Conservation (phyloP, 768 basidiomycete genomes). For the Pulveroboletus ravenelii region DNA sequence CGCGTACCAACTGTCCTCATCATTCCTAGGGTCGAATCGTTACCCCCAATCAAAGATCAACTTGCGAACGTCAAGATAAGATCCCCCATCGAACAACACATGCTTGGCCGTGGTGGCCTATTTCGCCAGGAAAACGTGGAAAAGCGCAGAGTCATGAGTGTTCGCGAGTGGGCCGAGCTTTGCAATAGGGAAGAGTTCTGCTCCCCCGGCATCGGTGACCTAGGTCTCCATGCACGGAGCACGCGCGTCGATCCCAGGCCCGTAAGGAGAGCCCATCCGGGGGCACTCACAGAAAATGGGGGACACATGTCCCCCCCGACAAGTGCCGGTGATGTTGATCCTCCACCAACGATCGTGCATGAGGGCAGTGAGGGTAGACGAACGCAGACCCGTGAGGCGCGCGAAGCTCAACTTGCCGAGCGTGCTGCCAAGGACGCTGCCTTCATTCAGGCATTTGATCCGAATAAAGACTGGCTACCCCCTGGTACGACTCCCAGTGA, state of each 20-base stretch:
- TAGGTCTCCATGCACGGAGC: slow-evolving; percentile 50
- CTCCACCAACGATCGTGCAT: not conserved
- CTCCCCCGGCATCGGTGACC: slow-evolving; percentile 67
- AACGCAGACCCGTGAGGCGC: slow-evolving; percentile 36
- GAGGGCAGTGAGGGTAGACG: slow-evolving; percentile 35
- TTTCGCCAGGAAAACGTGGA: slow-evolving; percentile 91
- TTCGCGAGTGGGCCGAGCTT: slow-evolving; percentile 83
- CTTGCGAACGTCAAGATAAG: slow-evolving; percentile 74
- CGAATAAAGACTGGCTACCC: slow-evolving; percentile 75
- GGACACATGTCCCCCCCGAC: slow-evolving; percentile 28
- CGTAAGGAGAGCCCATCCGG: slow-evolving; percentile 41
- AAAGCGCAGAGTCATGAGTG: slow-evolving; percentile 77
- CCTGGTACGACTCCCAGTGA: slow-evolving; percentile 64
- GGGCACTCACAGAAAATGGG: slow-evolving; percentile 21
- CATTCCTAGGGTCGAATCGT: slow-evolving; percentile 53
- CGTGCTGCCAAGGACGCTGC: slow-evolving; percentile 39
- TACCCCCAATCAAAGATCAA: slow-evolving; percentile 70
- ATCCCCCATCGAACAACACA: slow-evolving; percentile 90
- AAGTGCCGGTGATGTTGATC: slow-evolving; percentile 18
- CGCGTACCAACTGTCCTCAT: slow-evolving; percentile 16
- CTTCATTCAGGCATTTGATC: slow-evolving; percentile 72
- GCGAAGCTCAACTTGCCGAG: slow-evolving; percentile 47
- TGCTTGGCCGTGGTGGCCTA: slow-evolving; percentile 80
- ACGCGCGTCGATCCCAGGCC: slow-evolving; percentile 32
- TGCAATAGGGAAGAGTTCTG: slow-evolving; percentile 67